Percentiles rank a stretch among this genome's conserved stretches.
These are phyloP conservation scores for Acanthamoeba healyi DNA, from an alignment of 208 protist genomes.

Conservation along the genomic window DNA sequence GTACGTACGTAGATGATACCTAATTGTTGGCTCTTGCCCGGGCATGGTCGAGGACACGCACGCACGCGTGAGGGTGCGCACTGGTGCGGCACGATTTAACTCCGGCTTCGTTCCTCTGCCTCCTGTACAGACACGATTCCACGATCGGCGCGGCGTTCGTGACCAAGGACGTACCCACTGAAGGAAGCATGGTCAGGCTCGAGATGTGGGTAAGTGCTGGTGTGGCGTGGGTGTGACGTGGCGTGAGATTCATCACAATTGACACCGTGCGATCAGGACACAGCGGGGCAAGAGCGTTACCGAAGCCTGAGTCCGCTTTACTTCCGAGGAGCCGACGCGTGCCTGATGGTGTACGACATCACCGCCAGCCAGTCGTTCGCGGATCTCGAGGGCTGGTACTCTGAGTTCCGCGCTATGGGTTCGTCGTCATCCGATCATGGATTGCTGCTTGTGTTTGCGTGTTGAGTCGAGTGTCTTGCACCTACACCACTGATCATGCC, in stretches of 20 bases:
- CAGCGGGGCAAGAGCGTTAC: conserved; percentile 66
- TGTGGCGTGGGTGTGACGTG: background rate
- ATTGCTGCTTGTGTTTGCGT: too few species aligned
- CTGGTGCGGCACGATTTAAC: too few species aligned
- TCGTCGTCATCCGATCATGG: background rate
- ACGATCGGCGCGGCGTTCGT: conserved; percentile 38
- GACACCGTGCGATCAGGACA: background rate
- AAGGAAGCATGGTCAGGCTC: background rate
- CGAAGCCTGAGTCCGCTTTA: conserved; percentile 12
- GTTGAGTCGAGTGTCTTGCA: too few species aligned
- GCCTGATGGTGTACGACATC: conserved; percentile 62
- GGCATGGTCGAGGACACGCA: too few species aligned
- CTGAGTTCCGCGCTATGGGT: conserved; percentile 31
- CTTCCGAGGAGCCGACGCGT: conserved; percentile 36
- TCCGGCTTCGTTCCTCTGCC: background rate
- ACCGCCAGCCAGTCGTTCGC: conserved; percentile 9
- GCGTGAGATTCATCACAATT: too few species aligned
- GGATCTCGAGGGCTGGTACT: conserved; percentile 3
- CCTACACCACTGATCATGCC: too few species aligned
- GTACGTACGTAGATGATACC: background rate
- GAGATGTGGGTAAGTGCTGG: conserved; percentile 23
- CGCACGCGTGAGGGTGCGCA: too few species aligned
- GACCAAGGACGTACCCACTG: background rate
- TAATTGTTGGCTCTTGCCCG: too few species aligned
- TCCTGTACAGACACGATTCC: conserved; percentile 11